Conservation (phyloP, 2,329 filamentous ascomycete species). For the Aureobasidium pullulans region DNA sequence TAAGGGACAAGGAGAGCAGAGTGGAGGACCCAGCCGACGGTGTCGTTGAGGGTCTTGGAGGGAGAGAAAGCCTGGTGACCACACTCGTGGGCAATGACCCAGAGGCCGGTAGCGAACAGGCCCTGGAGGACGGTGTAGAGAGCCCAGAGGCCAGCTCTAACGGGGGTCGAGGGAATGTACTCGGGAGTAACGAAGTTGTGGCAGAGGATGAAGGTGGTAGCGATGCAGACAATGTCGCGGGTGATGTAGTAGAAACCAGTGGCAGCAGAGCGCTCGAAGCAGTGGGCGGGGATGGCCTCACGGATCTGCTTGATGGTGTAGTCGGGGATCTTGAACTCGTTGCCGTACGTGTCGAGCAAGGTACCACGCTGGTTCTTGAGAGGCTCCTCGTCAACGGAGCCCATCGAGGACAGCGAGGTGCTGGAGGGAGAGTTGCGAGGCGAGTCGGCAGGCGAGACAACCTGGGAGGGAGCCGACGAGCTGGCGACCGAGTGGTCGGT, state of each 20-base stretch:
- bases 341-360: conserved; percentile 87
- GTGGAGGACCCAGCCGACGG: conserved; percentile 86
- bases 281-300: conserved; percentile 95
- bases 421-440: conserved; percentile 64
- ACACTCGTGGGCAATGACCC: conserved; percentile 97
- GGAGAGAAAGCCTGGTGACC: conserved; percentile 94
- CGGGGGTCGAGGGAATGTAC: conserved; percentile 61
- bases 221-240: conserved; percentile 68
- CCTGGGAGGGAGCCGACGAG: conserved; percentile 47
- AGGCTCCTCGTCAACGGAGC: conserved; percentile 54
- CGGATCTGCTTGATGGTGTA: conserved; percentile 97
- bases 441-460: conserved; percentile 51
- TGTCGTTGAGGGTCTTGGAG: conserved; percentile 85
- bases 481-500: conserved; percentile 46
- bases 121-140: conserved; percentile 76
- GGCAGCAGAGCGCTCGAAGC: conserved; percentile 77
- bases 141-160: conserved; percentile 59
- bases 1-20: conserved; percentile 87
- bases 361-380: conserved; percentile 50
- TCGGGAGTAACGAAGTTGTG: conserved; percentile 86
- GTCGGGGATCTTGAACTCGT: conserved; percentile 86
- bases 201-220: conserved; percentile 75
- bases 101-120: conserved; percentile 85
- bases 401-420: conserved; percentile 86
- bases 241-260: conserved; percentile 74